Percentiles rank a stretch among this genome's conserved stretches.
Conservation (phyloP, 2,329 filamentous ascomycete species). For the Bipolaris sorokiniana region DNA sequence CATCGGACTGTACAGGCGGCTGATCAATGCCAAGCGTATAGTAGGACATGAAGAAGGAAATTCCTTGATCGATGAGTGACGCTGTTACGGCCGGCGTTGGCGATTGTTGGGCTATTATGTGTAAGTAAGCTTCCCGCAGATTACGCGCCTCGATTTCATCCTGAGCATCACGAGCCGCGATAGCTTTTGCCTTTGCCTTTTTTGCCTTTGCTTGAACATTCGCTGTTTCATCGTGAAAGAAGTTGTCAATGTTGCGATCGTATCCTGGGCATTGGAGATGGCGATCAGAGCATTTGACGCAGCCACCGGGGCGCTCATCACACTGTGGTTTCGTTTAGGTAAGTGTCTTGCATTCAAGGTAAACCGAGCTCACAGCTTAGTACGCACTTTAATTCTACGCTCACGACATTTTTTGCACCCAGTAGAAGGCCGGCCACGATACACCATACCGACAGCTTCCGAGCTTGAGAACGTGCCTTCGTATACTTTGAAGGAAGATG, state of each 20-base stretch:
- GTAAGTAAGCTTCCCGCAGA: neutral
- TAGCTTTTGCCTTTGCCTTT: slow-evolving; percentile 39
- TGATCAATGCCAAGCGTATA: slow-evolving; percentile 36
- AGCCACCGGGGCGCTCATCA: slow-evolving; percentile 38
- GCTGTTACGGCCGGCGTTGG: slow-evolving; percentile 23
- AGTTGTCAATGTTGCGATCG: slow-evolving; percentile 35
- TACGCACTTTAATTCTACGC: slow-evolving; percentile 49
- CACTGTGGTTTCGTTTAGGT: slow-evolving; percentile 29
- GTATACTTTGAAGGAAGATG: no score
- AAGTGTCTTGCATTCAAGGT: neutral
- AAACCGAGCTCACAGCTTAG: slow-evolving; percentile 8
- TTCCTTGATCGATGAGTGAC: slow-evolving; percentile 39
- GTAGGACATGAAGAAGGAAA: slow-evolving; percentile 44
- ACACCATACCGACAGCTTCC: slow-evolving; percentile 36
- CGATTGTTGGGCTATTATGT: slow-evolving; percentile 13
- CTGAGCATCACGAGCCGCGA: slow-evolving; percentile 32
- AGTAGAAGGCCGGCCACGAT: slow-evolving; percentile 42
- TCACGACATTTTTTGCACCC: slow-evolving; percentile 48
- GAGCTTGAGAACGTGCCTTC: neutral
- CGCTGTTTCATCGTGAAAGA: slow-evolving; percentile 43
- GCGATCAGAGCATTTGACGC: slow-evolving; percentile 35
- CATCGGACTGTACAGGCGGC: slow-evolving; percentile 32
- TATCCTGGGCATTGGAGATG: slow-evolving; percentile 41
- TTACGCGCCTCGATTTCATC: slow-evolving; percentile 11
- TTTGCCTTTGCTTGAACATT: slow-evolving; percentile 35